Evolutionary conservation across 225 moss, liverwort and hornwort genomes (phyloP).

Genomic region (Asterella californica): DNA sequence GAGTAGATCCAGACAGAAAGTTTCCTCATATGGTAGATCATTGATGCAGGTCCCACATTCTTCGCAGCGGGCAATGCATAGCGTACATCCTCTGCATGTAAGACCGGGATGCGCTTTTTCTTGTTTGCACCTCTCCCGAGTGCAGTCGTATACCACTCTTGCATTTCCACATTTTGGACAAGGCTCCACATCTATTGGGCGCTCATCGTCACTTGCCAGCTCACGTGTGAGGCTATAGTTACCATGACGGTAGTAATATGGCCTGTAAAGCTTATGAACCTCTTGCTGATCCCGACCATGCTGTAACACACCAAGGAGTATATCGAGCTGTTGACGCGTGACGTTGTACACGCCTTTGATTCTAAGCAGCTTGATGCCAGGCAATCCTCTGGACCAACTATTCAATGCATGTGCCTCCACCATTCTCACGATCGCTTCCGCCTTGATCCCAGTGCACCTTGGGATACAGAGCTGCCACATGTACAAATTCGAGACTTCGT

Average conservation of each 20-base stretch:
- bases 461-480: conserved; percentile 64
- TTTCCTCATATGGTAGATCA: conserved; percentile 1
- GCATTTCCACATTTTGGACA: conserved; percentile 59
- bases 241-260: conserved; percentile 43
- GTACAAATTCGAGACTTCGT: not conserved
- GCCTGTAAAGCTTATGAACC: not conserved
- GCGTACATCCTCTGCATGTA: conserved; percentile 53
- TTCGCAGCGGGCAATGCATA: conserved; percentile 70
- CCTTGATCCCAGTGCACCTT: conserved; percentile 52
- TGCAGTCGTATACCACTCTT: conserved; percentile 67
- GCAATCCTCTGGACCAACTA: conserved; percentile 28
- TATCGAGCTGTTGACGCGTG: conserved; percentile 50
- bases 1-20: conserved; percentile 3
- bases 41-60: conserved; percentile 52
- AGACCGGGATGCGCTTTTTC: conserved; percentile 24
- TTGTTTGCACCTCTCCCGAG: conserved; percentile 32
- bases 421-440: conserved; percentile 45
- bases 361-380: conserved; percentile 57
- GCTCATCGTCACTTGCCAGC: conserved; percentile 26
- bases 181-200: conserved; percentile 52
- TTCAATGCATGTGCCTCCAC: conserved; percentile 46
- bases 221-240: conserved; percentile 7
- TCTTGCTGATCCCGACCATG: conserved; percentile 8
- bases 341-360: conserved; percentile 64
- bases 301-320: conserved; percentile 36